These are phyloP conservation scores for Lolium rigidum DNA, from an alignment of 176 grass and related monocot species.

Conservation along the genomic window DNA sequence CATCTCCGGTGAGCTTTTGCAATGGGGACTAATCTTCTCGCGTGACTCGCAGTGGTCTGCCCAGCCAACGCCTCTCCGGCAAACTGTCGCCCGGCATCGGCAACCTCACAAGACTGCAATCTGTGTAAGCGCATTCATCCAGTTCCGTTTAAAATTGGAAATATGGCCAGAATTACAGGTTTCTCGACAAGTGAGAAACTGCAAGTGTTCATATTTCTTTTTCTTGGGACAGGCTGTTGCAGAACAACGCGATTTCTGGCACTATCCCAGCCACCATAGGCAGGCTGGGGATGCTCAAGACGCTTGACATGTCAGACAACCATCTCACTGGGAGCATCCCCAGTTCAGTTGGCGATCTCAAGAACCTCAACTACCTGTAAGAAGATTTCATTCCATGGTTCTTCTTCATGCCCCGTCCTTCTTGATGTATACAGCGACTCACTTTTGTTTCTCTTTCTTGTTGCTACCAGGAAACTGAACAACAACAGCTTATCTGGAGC, in stretches of 20 bases:
- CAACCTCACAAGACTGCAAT: constrained; percentile 88
- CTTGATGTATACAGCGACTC: not conserved
- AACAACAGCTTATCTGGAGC: constrained; percentile 93
- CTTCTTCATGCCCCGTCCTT: not conserved
- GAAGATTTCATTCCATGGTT: constrained; percentile 30
- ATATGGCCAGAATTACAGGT: not conserved
- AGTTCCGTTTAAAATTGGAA: not conserved
- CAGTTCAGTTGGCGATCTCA: constrained; percentile 75
- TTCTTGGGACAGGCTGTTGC: constrained; percentile 66
- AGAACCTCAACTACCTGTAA: constrained; percentile 87
- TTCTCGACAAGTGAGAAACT: not conserved
- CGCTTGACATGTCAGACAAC: constrained; percentile 89
- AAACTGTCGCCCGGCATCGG: constrained; percentile 75
- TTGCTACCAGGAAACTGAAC: constrained; percentile 73
- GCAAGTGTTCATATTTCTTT: not conserved
- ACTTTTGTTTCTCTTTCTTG: constrained; percentile 15
- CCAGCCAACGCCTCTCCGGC: constrained; percentile 89
- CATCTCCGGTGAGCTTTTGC: not conserved
- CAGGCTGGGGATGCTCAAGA: constrained; percentile 78
- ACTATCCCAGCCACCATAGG: constrained; percentile 72
- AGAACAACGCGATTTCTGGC: constrained; percentile 91
- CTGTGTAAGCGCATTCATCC: constrained; percentile 66
- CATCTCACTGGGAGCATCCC: constrained; percentile 82
- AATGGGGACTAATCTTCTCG: not conserved
- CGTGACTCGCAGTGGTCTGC: constrained; percentile 61